Evolutionary conservation across 306 rosid species (phyloP), one percentile per base, ranked within the genome.

Genomic region (Trifolium subterraneum): DNA sequence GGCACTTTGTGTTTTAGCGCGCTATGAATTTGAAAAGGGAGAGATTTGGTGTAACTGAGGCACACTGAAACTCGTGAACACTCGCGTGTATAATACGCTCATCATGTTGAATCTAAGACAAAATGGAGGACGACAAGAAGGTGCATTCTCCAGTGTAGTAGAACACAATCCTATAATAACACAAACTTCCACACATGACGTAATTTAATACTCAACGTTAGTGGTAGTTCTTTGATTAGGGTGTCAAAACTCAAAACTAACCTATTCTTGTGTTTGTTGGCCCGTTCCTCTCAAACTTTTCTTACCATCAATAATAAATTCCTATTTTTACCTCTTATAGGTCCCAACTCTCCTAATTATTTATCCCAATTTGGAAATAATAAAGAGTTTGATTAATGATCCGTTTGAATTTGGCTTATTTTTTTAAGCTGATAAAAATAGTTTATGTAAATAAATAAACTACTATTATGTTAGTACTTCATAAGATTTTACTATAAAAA

Each of bases 1-100:
- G 54, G 54, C 23, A 16, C 4, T 22, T 29, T 13, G 4, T 2
- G 68, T 65, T 75, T 77, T 66, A 82, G 88, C 86, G 88, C 82
- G 78, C 42, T 6, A 8, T 1, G 12, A 35, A 80, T 80, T 81
- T 79, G 72, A 88, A 86, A 65, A 27, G 70, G 41, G 20, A 2
- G 61, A 58, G 22, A 4, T 79, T 18, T 1, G 6, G 74, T 83
- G 58, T 12, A 50, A 11, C 8, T 71, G 70, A 33, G 84, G 74
- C 39, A 70, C 83, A 76, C 20, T 6, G 20, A 6, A 54, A 45
- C 0, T 20, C 0, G 42, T 72, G 73, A 48, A 74, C 14, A 14
- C 63, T 64, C 36, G 38, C 33, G 19, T 48, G 3, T 5, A 7
- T n/a, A 4, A 35, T 27, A 71, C 78, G 38, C 2, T 19, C 3